Base-by-base conservation (phyloP, 257 asterid species). In the Dorcoceras hygrometricum region DNA sequence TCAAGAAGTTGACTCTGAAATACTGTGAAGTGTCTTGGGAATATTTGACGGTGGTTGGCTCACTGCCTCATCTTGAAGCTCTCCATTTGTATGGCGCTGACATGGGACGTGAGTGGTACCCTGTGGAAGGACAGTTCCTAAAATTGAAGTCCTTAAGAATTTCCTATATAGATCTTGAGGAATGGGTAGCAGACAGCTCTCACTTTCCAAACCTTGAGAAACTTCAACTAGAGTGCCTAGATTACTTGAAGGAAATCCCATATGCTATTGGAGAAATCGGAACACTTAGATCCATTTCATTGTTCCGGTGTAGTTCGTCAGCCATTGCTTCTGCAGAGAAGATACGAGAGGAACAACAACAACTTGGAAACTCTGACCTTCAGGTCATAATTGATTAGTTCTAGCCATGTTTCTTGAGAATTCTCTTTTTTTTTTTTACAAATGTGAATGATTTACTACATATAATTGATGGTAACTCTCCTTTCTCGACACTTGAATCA, bases 31-130 rank as follows among this genome's bases (percentile, higher is more conserved):
- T 69, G 22, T 23, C 53, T 14, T 59, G 67, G 67, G 28, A 69
- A 48, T 51, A 14, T 20, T 5, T 28, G 46, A 12, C 10, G 4
- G 24, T 69, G n/a, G n/a, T n/a, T 26, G 67, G 61, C 53, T 60
- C 57, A 27, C 28, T 76, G 59, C 80, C 76, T 6, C 61, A 71
- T 51, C 73, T 76, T 6, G 27, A 71, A 54, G 73, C 66, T 12
- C 73, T 76, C 18, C 39, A 66, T 19, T 29, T 71, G 57, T 11
- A 32, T 4, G 4, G 14, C 12, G 46, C 59, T 0, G 62, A 36
- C 29, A 4, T 6, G 3, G 71, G 71, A 4, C 34, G 25, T 10
- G n/a, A 43, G 23, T 76, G 76, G 77, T 64, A 62, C 50, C 54
- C 74, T 8, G 26, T 1, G 8, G 74, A 66, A n/a, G 74, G 71